Evolutionary conservation across 1,139 yeast species (phyloP), one percentile per base, ranked within the genome.

Genomic region (Taiozyma sp.): DNA sequence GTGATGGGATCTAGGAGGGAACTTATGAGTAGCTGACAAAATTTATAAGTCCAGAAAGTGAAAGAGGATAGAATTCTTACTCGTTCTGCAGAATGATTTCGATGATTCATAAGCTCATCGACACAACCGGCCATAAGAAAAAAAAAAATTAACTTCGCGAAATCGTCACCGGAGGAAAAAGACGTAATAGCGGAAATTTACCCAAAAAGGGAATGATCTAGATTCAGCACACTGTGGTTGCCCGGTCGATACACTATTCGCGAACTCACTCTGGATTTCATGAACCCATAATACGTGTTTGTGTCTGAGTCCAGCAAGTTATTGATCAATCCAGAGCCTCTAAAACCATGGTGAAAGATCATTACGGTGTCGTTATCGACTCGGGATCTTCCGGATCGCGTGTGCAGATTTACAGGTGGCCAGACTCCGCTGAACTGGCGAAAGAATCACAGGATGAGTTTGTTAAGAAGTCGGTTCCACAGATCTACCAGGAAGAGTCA

Each of bases 321-420:
- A 2, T 13, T 6, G 34, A 13, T 30, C n/a, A 30, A 11, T 13
- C 14, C 11, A 28, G 3, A 28, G 7, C 1, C 34, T 13, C n/a
- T 4, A 30, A 30, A n/a, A 32, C 19, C 22, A 49, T 45, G 52
- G 49, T 47, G 41, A 56, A 52, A 34, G 53, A 63, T 34, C 61
- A 67, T 40, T 86, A 83, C 67, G 93, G 93, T 46, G 80, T 87
- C 26, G 91, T 85, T 19, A 74, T 87, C 2, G 95, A 87, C 66
- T 83, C 93, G 0, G 95, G 95, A 1, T 85, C 93, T 0, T 85
- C 91, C 0, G 95, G 95, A 1, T 85, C 91, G 1, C 69, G 95
- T 50, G 72, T 84, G 14, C 87, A 84, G 64, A 76, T 87, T 13
- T 87, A 83, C 63, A 73, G 73, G 55, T 86, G 91, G 91, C 73